Percentiles rank a stretch among this genome's conserved stretches.
Evolutionary conservation across 75 land plant species (phyloP).

Genomic region (Selaginella moellendorffii): DNA sequence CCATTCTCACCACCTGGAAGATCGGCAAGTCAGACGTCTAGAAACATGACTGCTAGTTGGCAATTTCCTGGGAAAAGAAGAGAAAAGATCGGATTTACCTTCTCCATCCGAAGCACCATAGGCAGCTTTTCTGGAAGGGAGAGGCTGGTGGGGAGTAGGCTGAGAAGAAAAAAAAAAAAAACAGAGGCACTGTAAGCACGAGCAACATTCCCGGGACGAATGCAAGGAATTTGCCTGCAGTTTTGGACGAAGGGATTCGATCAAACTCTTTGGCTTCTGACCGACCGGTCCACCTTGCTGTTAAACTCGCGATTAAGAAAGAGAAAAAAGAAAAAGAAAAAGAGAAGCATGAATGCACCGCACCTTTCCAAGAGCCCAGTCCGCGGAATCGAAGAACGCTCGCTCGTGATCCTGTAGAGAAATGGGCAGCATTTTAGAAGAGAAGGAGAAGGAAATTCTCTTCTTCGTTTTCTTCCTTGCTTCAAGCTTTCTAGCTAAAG

Average conservation of each 20-base stretch:
- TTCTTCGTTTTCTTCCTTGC: too few species aligned
- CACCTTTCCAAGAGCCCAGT: constrained; percentile 86
- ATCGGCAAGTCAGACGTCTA: too few species aligned
- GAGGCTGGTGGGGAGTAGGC: constrained; percentile 64
- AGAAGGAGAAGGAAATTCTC: too few species aligned
- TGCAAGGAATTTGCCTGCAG: constrained; percentile 35
- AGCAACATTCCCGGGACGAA: not conserved
- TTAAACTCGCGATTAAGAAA: not conserved
- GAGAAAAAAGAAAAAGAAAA: not conserved
- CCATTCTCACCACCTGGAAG: too few species aligned
- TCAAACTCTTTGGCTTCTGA: constrained; percentile 53
- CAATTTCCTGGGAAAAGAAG: too few species aligned
- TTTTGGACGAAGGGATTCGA: constrained; percentile 70
- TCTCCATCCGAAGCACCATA: constrained; percentile 33
- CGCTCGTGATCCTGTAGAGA: constrained; percentile 89
- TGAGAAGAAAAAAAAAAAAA: constrained; percentile 13
- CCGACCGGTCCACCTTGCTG: constrained; percentile 14
- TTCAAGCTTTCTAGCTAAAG: too few species aligned
- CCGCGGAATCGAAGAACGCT: constrained; percentile 91
- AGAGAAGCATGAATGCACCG: not conserved
- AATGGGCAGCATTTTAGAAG: too few species aligned
- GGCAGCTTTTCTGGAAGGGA: constrained; percentile 41
- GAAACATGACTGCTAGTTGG: too few species aligned
- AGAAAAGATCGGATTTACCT: constrained; percentile 25
- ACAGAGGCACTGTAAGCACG: not conserved